phyloP scores from a whole-genome alignment of 306 rosid genomes.

The Prunus mira region DNA sequence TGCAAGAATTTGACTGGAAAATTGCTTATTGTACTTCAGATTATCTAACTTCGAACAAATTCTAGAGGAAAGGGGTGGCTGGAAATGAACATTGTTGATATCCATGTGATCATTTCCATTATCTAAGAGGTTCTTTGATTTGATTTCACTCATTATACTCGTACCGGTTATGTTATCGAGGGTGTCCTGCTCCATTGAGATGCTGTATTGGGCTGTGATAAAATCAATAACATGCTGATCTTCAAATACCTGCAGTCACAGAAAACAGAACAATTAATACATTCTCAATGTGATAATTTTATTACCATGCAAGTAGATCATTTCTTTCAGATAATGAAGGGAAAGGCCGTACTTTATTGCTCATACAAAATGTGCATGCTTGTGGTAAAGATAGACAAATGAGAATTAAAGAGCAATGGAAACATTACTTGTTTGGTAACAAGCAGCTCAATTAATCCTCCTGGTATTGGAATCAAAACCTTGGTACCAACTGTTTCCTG shows the following conservation, averaged over 20 bases:
- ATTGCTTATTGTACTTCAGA: constrained; percentile 27
- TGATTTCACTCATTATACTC: constrained; percentile 34
- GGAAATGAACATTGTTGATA: no score
- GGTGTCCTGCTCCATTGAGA: constrained; percentile 38
- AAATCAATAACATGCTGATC: constrained; percentile 66
- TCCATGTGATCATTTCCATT: background rate
- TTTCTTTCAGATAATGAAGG: background rate
- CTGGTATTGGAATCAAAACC: constrained; percentile 68
- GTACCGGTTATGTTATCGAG: constrained; percentile 13
- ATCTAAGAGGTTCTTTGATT: constrained; percentile 31
- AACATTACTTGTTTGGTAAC: constrained; percentile 55
- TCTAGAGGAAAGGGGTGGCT: constrained; percentile 1
- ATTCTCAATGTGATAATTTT: background rate
- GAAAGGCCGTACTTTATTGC: background rate
- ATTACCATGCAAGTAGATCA: background rate
- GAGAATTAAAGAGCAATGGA: background rate
- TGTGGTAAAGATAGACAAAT: background rate
- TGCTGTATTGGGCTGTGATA: constrained; percentile 45
- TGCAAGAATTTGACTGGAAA: constrained; percentile 62
- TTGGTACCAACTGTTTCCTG: constrained; percentile 68
- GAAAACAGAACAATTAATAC: background rate
- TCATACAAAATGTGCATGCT: background rate
- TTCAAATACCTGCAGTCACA: constrained; percentile 53
- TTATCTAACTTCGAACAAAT: constrained; percentile 31
- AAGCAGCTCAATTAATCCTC: constrained; percentile 69